phyloP scores from a whole-genome alignment of 2,329 filamentous ascomycete species.

The Hymenoscyphus repandus region DNA sequence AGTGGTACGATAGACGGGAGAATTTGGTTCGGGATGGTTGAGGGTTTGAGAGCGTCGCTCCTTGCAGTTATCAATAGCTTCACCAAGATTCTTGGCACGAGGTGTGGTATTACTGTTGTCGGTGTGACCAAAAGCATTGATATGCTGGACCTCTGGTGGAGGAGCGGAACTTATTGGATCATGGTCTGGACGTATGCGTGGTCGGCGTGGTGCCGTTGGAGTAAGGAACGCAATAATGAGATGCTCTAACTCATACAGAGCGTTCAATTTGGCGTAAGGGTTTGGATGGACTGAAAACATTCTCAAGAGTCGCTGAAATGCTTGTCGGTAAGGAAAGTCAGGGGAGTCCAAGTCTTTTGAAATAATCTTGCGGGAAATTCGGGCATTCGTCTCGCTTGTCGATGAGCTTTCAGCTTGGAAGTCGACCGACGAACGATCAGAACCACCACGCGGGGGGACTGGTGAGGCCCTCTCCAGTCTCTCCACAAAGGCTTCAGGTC shows the following conservation, averaged over 20 bases:
- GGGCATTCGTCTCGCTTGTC: slow-evolving; percentile 21
- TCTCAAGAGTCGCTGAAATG: slow-evolving; percentile 72
- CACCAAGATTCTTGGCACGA: slow-evolving; percentile 50
- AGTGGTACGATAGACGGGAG: slow-evolving; percentile 64
- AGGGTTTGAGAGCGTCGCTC: slow-evolving; percentile 60
- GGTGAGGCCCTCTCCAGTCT: slow-evolving; percentile 24
- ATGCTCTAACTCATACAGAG: slow-evolving; percentile 75
- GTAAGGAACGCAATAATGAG: slow-evolving; percentile 73
- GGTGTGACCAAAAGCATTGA: slow-evolving; percentile 27
- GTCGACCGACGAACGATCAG: slow-evolving; percentile 22
- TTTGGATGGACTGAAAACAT: slow-evolving; percentile 89
- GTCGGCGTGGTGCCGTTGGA: slow-evolving; percentile 39
- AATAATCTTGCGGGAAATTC: slow-evolving; percentile 17
- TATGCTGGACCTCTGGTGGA: slow-evolving; percentile 44
- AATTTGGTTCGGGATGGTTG: slow-evolving; percentile 46
- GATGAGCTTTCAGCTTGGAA: slow-evolving; percentile 27
- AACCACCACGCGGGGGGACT: slow-evolving; percentile 15
- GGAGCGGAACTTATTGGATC: slow-evolving; percentile 24
- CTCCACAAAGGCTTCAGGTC: slow-evolving; percentile 18
- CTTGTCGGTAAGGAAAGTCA: slow-evolving; percentile 74
- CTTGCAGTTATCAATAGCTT: slow-evolving; percentile 64
- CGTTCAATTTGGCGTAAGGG: slow-evolving; percentile 78
- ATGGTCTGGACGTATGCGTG: slow-evolving; percentile 20
- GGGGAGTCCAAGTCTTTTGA: slow-evolving; percentile 28
- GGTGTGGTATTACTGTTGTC: slow-evolving; percentile 23